Evolutionary conservation across 148 eudicot species (phyloP).

Genomic region (Camellia japonica): DNA sequence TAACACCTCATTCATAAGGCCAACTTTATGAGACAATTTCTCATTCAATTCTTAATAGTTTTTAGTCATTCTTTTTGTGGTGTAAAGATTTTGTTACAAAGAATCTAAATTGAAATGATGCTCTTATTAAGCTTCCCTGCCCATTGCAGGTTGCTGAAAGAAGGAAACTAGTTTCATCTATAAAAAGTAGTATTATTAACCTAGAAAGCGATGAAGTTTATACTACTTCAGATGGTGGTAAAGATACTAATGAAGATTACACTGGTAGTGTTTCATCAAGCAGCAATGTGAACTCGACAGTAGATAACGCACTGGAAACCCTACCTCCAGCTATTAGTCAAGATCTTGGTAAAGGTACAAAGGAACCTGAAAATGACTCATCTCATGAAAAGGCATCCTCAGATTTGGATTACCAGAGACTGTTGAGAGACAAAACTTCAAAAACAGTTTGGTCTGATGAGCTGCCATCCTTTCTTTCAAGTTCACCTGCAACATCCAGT

Average conservation of each 20-base stretch:
- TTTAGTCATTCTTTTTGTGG: no score
- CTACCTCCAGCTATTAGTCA: constrained; percentile 4
- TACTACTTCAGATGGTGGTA: constrained; percentile 22
- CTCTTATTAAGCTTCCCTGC: constrained; percentile 9
- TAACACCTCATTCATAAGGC: no score
- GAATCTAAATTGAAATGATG: not conserved
- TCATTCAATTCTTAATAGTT: no score
- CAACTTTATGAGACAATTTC: no score
- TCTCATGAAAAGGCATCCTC: constrained; percentile 11
- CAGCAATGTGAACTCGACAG: constrained; percentile 19
- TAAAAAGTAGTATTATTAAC: constrained; percentile 45
- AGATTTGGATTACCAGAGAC: constrained; percentile 25
- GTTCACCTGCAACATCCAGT: constrained; percentile 26
- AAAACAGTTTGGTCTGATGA: constrained; percentile 32
- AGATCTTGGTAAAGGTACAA: not conserved
- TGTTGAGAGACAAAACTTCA: constrained; percentile 22
- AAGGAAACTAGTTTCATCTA: constrained; percentile 65
- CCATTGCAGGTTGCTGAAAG: constrained; percentile 78
- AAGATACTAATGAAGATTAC: constrained; percentile 18
- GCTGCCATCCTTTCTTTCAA: constrained; percentile 34
- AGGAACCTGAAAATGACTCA: constrained; percentile 26
- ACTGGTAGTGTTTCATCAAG: constrained; percentile 24
- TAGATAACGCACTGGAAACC: constrained; percentile 24
- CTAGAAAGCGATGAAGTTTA: constrained; percentile 25
- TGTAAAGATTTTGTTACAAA: no score